Conservation (phyloP, 2,329 filamentous ascomycete species). For the Ophiostoma triangulosporum region DNA sequence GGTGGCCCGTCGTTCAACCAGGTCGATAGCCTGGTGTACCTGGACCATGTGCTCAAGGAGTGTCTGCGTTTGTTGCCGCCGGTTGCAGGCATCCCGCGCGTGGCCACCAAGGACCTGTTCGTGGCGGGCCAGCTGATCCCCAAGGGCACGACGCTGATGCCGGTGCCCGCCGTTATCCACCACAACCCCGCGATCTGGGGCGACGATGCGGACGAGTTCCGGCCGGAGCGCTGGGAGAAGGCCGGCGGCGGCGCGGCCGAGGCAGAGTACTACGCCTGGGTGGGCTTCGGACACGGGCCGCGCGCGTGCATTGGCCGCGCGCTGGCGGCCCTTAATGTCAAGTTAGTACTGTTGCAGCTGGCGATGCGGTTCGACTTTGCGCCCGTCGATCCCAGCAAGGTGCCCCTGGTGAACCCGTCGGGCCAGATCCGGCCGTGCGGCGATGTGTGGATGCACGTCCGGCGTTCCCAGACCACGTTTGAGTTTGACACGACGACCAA, state of each 20-base stretch:
- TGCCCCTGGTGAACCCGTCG: conserved; percentile 7
- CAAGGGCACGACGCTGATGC: conserved; percentile 16
- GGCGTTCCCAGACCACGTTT: not conserved
- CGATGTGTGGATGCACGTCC: conserved; percentile 2
- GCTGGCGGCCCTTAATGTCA: conserved; percentile 26
- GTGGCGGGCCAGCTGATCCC: conserved; percentile 16
- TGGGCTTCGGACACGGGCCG: conserved; percentile 25
- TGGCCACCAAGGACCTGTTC: conserved; percentile 12
- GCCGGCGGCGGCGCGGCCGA: conserved; percentile 15
- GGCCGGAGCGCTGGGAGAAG: conserved; percentile 16
- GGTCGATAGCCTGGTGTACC: conserved; percentile 18
- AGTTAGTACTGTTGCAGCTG: conserved; percentile 22
- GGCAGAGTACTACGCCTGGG: conserved; percentile 20
- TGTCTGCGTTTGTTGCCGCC: conserved; percentile 14
- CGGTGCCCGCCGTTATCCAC: conserved; percentile 13
- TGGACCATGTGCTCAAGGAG: conserved; percentile 24
- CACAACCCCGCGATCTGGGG: conserved; percentile 17
- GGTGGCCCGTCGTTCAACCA: not conserved
- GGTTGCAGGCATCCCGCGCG: conserved; percentile 16
- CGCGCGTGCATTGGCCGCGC: conserved; percentile 25
- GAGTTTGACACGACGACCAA: not conserved
- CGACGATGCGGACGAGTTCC: conserved; percentile 15
- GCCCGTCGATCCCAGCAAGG: not conserved
- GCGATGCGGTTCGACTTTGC: conserved; percentile 17
- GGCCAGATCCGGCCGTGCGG: conserved; percentile 8